Evolutionary conservation across 257 asterid genomes (phyloP), one percentile per base, ranked within the genome.

Genomic region (Lavandula angustifolia): DNA sequence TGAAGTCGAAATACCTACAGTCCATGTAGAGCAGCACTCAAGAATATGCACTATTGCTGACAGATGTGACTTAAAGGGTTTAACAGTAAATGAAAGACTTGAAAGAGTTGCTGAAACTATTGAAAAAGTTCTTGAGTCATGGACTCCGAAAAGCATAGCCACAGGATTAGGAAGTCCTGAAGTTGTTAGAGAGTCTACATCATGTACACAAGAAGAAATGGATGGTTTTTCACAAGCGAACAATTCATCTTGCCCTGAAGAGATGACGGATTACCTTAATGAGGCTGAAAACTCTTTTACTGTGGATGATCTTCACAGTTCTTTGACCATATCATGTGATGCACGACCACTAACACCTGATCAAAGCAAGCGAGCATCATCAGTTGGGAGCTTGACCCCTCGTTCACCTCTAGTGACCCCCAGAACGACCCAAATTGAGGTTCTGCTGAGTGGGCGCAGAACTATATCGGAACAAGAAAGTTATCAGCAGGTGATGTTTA

Each of bases 41-140:
- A 81, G 95, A 78, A 87, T 94, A 68, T 94, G 99, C 80, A 86
- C 99, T 8, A 78, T 94, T 73, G 97, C 86, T 38, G 97, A 94
- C 80, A 82, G 96, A 79, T 94, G 99, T 79, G 99, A 94, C 82
- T 80, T 87, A 32, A 94, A 94, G 80, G 99, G 99, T 66, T 74
- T 91, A 78, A 79, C 86, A 13, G 82, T 86, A 66, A 90, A 94
- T 61, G 96, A 90, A 67, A 78, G 99, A 43, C 90, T 94, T 60
- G 86, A 80, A 78, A 90, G 99, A 78, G 83, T 87, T 75, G 81
- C 84, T 6, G 95, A 90, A 62, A 79, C 95, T 71, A 89, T 94
- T 73, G 99, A 86, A 78, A 94, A 78, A 75, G 77, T 94, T 71
- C 82, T 94, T 40, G 99, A 94, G 69, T 80, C 94, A 5, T 89